Conservation (phyloP, 2,329 filamentous ascomycete genomes). For the Alternaria gaisen region DNA sequence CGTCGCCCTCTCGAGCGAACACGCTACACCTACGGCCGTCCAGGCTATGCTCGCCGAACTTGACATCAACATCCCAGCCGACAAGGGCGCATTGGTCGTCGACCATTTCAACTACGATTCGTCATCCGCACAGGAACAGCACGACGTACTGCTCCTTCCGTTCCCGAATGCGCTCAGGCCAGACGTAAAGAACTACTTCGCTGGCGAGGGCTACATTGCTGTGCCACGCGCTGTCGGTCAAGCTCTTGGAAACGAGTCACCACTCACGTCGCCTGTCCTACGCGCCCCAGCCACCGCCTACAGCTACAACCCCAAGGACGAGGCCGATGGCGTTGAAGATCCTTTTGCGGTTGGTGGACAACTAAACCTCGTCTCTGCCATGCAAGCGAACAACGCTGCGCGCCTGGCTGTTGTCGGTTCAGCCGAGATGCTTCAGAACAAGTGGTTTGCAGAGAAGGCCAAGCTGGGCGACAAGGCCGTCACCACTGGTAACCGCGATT, state of each 20-base stretch:
- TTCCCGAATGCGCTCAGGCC: slow-evolving; percentile 70
- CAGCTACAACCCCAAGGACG: slow-evolving; percentile 92
- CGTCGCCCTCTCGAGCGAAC: slow-evolving; percentile 78
- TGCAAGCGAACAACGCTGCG: slow-evolving; percentile 94
- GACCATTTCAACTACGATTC: slow-evolving; percentile 97
- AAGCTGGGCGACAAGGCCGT: slow-evolving; percentile 62
- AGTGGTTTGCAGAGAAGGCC: slow-evolving; percentile 86
- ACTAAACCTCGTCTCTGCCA: slow-evolving; percentile 80
- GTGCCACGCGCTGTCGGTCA: slow-evolving; percentile 85
- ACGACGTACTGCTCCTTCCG: slow-evolving; percentile 86
- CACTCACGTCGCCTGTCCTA: slow-evolving; percentile 82
- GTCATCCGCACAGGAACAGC: slow-evolving; percentile 77
- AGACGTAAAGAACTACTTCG: slow-evolving; percentile 81
- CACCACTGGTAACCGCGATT: slow-evolving; percentile 81
- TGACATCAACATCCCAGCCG: slow-evolving; percentile 85
- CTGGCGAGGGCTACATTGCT: slow-evolving; percentile 74
- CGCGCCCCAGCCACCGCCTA: slow-evolving; percentile 87
- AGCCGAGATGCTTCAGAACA: slow-evolving; percentile 84
- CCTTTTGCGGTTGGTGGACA: slow-evolving; percentile 86
- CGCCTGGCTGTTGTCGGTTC: slow-evolving; percentile 86
- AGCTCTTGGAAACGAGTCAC: slow-evolving; percentile 76
- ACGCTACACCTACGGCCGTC: slow-evolving; percentile 75
- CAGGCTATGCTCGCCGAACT: slow-evolving; percentile 84
- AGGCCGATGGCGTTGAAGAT: slow-evolving; percentile 75
- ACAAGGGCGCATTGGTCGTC: slow-evolving; percentile 84